These are phyloP conservation scores for Aspergillus flavus DNA, from an alignment of 2,329 filamentous ascomycete species.

Conservation along the genomic window DNA sequence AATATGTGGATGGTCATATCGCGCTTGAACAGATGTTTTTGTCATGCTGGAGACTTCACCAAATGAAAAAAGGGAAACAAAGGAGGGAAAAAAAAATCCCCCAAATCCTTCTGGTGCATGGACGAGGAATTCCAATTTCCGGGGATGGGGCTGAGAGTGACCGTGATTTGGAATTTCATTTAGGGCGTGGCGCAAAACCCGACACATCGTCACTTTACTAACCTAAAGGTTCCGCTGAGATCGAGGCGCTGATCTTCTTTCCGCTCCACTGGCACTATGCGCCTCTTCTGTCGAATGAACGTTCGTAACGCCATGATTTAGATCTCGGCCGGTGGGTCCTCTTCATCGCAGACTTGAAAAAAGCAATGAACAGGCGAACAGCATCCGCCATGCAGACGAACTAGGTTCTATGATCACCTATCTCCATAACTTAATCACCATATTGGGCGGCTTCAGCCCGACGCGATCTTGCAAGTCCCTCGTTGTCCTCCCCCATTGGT, in stretches of 20 bases:
- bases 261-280: constrained; percentile 19
- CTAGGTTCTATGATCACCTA: constrained; percentile 20
- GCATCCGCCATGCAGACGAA: constrained; percentile 21
- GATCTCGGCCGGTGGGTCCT: constrained; percentile 22
- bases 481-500: neutral
- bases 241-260: constrained; percentile 22
- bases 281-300: constrained; percentile 18
- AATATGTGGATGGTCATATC: constrained; percentile 18
- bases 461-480: constrained; percentile 5
- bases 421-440: constrained; percentile 22
- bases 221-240: constrained; percentile 18
- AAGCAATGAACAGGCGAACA: constrained; percentile 18
- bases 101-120: neutral
- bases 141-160: constrained; percentile 12
- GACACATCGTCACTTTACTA: constrained; percentile 16
- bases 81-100: neutral
- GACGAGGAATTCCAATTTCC: constrained; percentile 16
- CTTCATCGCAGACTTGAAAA: constrained; percentile 14
- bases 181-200: constrained; percentile 23
- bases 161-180: constrained; percentile 28
- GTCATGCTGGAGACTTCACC: constrained; percentile 18
- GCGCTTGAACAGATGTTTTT: constrained; percentile 16
- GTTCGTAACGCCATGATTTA: constrained; percentile 12
- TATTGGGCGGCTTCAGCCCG: constrained; percentile 18
- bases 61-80: constrained; percentile 3